Percentiles rank a stretch among this genome's conserved stretches.
Evolutionary conservation across 208 protist genomes (phyloP).

Genomic region (Naegleria fowleri): DNA sequence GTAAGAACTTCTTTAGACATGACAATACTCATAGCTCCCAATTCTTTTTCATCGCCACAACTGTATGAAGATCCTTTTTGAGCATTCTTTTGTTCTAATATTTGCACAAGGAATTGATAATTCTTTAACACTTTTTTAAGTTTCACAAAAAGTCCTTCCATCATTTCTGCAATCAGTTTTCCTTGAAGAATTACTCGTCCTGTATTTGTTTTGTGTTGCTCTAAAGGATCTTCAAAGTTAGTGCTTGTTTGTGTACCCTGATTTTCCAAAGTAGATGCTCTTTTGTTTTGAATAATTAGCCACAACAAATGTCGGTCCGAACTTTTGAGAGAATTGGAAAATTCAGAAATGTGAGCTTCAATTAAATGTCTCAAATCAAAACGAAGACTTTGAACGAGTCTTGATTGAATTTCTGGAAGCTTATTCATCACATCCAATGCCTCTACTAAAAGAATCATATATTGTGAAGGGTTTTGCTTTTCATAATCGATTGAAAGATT

Average conservation of each 20-base stretch:
- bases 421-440: not conserved
- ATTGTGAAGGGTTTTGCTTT: not conserved
- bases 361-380: slow-evolving; percentile 17
- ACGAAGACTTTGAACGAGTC: not conserved
- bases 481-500: not conserved
- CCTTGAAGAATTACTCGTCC: not conserved
- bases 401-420: not conserved
- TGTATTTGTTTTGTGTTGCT: not conserved
- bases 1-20: not conserved
- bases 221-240: not conserved
- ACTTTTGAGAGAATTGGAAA: not conserved
- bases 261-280: not conserved
- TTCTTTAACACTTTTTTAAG: not conserved
- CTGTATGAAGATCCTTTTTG: not conserved
- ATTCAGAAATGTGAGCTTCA: not conserved
- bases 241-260: not conserved
- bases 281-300: slow-evolving; percentile 6
- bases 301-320: not conserved
- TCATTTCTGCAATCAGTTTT: not conserved
- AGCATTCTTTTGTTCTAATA: not conserved
- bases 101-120: not conserved
- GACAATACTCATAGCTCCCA: not conserved
- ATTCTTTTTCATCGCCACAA: not conserved
- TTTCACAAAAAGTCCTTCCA: not conserved
- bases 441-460: not conserved